These are phyloP conservation scores for Cantharellus cinnabarinus DNA, from an alignment of 768 basidiomycete species.

Conservation along the genomic window DNA sequence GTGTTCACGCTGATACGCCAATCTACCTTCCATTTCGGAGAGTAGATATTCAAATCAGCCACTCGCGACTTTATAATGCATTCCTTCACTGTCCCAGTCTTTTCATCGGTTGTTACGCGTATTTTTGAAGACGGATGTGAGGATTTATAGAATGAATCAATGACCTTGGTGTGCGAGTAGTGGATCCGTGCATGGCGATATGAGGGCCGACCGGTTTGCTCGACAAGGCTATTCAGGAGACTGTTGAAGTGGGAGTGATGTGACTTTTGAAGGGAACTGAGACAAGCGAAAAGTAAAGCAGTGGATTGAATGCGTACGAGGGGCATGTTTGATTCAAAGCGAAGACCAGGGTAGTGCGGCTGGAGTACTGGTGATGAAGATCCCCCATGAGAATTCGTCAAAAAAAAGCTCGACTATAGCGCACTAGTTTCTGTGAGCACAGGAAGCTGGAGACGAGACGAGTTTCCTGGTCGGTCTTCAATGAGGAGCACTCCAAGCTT, in stretches of 20 bases:
- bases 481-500: conserved; percentile 55
- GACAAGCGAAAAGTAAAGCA: conserved; percentile 15
- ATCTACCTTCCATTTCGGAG: conserved; percentile 65
- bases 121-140: conserved; percentile 31
- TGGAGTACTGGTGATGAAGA: conserved; percentile 34
- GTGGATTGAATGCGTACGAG: conserved; percentile 28
- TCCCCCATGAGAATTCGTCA: neutral
- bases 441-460: conserved; percentile 36
- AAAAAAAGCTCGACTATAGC: conserved; percentile 14
- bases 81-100: conserved; percentile 41
- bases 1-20: conserved; percentile 85
- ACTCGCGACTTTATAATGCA: conserved; percentile 64
- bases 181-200: conserved; percentile 33
- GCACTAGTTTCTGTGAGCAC: conserved; percentile 70
- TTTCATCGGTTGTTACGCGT: conserved; percentile 70
- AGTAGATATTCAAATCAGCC: conserved; percentile 72
- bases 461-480: conserved; percentile 30
- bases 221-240: conserved; percentile 67
- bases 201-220: conserved; percentile 29
- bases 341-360: conserved; percentile 38
- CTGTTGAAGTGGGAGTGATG: conserved; percentile 80
- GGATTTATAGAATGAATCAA: conserved; percentile 56
- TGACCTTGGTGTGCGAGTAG: conserved; percentile 56
- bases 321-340: conserved; percentile 90
- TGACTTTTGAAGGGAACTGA: conserved; percentile 26